These are phyloP conservation scores for Diaporthe caulivora DNA, from an alignment of 2,329 filamentous ascomycete genomes.

Conservation along the genomic window DNA sequence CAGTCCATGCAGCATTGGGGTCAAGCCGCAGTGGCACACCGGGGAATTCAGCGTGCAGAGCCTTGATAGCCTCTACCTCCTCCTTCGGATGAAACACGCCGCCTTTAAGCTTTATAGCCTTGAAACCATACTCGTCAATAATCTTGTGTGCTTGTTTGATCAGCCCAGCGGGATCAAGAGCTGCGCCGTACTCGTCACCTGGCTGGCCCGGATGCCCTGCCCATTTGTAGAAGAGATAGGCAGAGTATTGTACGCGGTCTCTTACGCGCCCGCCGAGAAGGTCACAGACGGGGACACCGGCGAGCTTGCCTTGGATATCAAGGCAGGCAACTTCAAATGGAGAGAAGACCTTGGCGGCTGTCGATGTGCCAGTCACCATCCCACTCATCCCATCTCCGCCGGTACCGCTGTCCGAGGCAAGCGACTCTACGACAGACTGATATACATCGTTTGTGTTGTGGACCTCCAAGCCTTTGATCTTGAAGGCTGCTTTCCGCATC, in stretches of 20 bases:
- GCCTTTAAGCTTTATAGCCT: slow-evolving; percentile 57
- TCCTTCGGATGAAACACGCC: slow-evolving; percentile 55
- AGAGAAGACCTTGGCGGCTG: slow-evolving; percentile 56
- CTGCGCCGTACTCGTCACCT: slow-evolving; percentile 55
- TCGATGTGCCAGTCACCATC: slow-evolving; percentile 57
- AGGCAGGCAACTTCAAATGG: slow-evolving; percentile 58
- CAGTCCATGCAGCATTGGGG: slow-evolving; percentile 55
- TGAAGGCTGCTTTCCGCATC: slow-evolving; percentile 48
- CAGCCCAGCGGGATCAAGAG: slow-evolving; percentile 51
- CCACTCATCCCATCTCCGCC: slow-evolving; percentile 50
- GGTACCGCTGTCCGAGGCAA: slow-evolving; percentile 40
- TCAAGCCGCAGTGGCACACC: slow-evolving; percentile 52
- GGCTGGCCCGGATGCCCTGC: slow-evolving; percentile 53
- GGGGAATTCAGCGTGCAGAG: slow-evolving; percentile 53
- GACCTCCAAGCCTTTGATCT: slow-evolving; percentile 48
- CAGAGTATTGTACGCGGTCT: slow-evolving; percentile 56
- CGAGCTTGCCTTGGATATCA: slow-evolving; percentile 56
- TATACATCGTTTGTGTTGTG: slow-evolving; percentile 48
- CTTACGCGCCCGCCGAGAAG: slow-evolving; percentile 55
- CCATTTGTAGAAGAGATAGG: slow-evolving; percentile 60
- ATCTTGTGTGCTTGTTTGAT: slow-evolving; percentile 53
- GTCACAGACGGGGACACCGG: slow-evolving; percentile 54
- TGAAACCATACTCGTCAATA: slow-evolving; percentile 57
- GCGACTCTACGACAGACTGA: slow-evolving; percentile 41
- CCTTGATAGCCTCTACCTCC: slow-evolving; percentile 55